Conservation (phyloP, 306 rosid genomes). For the Fragaria ananassa region DNA sequence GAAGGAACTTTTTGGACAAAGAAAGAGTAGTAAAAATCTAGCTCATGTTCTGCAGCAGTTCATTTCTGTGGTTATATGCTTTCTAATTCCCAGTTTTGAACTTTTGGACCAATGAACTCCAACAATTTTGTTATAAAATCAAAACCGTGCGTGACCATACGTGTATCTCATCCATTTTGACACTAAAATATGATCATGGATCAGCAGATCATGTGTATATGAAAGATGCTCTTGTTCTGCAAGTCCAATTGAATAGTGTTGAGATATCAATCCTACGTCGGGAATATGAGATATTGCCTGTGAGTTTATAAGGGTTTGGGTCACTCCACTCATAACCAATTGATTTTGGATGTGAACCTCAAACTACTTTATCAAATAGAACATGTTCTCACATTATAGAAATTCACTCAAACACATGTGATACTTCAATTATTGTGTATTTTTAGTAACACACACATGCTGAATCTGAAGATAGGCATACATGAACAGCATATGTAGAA, state of each 20-base stretch:
- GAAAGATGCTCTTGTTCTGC: background rate
- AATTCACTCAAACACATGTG: background rate
- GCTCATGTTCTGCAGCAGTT: background rate
- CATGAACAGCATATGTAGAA: background rate
- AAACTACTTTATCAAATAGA: too few species aligned
- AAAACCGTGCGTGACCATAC: background rate
- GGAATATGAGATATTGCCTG: too few species aligned
- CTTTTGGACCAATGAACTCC: background rate
- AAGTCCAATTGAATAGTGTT: background rate
- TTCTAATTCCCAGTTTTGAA: background rate
- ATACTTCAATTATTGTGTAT: background rate
- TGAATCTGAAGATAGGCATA: background rate
- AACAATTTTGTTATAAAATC: background rate
- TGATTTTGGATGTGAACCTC: too few species aligned
- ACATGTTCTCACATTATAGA: background rate
- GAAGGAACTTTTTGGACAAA: background rate
- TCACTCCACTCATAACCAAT: too few species aligned
- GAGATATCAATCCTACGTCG: too few species aligned
- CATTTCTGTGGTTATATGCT: background rate
- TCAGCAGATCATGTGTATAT: background rate
- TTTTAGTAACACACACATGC: background rate
- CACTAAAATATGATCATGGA: background rate
- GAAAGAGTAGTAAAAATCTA: background rate
- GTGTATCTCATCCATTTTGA: background rate
- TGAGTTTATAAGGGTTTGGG: too few species aligned